Conservation (phyloP, 139 green algal genomes). For the Deuterostichococcus epilithicus region DNA sequence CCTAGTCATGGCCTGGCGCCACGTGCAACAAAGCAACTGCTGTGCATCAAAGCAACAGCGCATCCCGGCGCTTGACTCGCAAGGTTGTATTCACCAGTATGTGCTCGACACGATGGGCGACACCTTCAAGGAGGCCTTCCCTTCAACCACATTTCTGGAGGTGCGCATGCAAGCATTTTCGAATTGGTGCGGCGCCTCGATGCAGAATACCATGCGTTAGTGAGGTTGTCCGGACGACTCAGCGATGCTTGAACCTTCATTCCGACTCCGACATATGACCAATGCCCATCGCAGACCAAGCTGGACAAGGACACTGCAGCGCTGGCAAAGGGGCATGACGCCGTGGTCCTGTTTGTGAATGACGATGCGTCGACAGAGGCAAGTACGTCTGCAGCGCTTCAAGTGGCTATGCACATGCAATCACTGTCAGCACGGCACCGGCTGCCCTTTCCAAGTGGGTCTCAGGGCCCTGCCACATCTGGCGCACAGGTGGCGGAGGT, state of each 20-base stretch:
- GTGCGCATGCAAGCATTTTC: slow-evolving; percentile 1
- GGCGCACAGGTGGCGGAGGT: slow-evolving; percentile 35
- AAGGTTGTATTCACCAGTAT: slow-evolving; percentile 18
- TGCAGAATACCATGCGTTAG: not conserved
- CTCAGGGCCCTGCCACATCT: too few relatives aligned
- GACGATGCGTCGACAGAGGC: slow-evolving; percentile 44
- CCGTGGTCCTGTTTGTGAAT: slow-evolving; percentile 70
- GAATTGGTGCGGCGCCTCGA: not conserved
- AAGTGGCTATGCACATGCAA: too few relatives aligned
- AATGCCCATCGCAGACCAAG: slow-evolving; percentile 24
- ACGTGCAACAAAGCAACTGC: too few relatives aligned
- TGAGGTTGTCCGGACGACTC: not conserved
- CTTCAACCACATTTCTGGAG: slow-evolving; percentile 23
- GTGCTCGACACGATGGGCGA: slow-evolving; percentile 24
- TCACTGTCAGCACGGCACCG: not conserved
- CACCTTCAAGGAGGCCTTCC: slow-evolving; percentile 16
- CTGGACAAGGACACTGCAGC: slow-evolving; percentile 47
- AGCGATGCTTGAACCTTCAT: too few relatives aligned
- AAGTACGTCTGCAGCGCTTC: not conserved
- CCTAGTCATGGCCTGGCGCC: too few relatives aligned
- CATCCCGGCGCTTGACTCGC: too few relatives aligned
- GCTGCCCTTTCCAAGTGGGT: not conserved
- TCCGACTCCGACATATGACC: too few relatives aligned
- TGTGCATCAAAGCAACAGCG: too few relatives aligned
- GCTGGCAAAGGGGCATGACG: slow-evolving; percentile 42